A percentile compares a stretch with the other conserved stretches of the same genome.
Conservation (phyloP, 257 asterid genomes). For the Verbascum thapsus region DNA sequence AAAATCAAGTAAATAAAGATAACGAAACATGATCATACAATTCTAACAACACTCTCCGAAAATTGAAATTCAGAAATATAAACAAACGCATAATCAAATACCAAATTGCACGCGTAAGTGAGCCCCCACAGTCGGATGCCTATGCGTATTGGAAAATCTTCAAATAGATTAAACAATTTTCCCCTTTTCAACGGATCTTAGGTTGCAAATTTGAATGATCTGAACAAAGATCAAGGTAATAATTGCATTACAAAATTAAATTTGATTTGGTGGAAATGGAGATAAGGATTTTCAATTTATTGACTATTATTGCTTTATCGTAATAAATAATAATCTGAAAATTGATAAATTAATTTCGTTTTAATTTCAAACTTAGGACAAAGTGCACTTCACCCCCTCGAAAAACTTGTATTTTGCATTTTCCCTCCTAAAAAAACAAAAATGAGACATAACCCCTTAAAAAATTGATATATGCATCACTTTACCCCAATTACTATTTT, state of each 20-base stretch:
- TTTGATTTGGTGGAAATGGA: conserved; percentile 24
- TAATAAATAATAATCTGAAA: too few species aligned
- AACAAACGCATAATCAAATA: conserved; percentile 23
- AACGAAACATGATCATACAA: not conserved
- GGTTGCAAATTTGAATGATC: conserved; percentile 27
- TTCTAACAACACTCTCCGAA: conserved; percentile 13
- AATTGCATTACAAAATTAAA: conserved; percentile 17
- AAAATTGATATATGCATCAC: too few species aligned
- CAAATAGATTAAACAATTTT: conserved; percentile 18
- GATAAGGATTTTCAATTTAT: conserved; percentile 25
- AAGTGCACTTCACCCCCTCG: too few species aligned
- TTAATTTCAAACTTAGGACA: too few species aligned
- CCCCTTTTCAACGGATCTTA: conserved; percentile 26
- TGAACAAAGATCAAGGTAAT: conserved; percentile 6
- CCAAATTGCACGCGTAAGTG: conserved; percentile 40
- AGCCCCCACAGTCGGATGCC: conserved; percentile 27
- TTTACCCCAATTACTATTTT: too few species aligned
- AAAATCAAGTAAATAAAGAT: conserved; percentile 15
- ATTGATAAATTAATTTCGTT: too few species aligned
- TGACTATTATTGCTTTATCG: too few species aligned
- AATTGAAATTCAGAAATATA: conserved; percentile 7
- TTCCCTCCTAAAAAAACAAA: too few species aligned
- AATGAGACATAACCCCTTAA: too few species aligned
- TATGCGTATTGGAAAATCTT: conserved; percentile 8
- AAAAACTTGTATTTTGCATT: too few species aligned